These are phyloP conservation scores for Ceratorhiza oryzae-sativae DNA, from an alignment of 1,284 basidiomycete genomes.

Conservation along the genomic window DNA sequence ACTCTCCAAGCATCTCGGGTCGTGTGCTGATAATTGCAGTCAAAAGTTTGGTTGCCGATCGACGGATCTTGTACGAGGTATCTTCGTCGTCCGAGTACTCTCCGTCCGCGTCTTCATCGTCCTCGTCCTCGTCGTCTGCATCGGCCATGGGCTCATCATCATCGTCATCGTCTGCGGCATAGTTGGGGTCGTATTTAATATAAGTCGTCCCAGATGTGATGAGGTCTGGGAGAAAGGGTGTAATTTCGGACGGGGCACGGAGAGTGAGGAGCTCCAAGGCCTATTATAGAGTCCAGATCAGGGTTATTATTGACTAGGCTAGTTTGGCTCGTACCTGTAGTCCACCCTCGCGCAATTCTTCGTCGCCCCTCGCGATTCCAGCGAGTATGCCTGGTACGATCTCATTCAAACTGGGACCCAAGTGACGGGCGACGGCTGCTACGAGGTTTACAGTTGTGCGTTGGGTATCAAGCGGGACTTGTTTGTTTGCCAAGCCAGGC, in stretches of 20 bases:
- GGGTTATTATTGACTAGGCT: too few relatives aligned
- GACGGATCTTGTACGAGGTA: conserved; percentile 97
- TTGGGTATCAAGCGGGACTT: conserved; percentile 65
- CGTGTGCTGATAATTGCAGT: conserved; percentile 86
- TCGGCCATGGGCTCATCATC: conserved; percentile 87
- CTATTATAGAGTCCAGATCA: conserved; percentile 51
- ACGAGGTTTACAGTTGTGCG: conserved; percentile 81
- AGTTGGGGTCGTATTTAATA: conserved; percentile 97
- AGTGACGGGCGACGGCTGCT: conserved; percentile 75
- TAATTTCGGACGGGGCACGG: conserved; percentile 82
- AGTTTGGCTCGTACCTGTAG: too few relatives aligned
- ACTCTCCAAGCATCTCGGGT: conserved; percentile 78
- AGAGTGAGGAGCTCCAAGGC: conserved; percentile 85
- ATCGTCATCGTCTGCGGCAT: conserved; percentile 76
- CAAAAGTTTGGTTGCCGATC: conserved; percentile 90
- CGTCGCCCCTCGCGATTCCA: conserved; percentile 73
- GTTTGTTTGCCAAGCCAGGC: conserved; percentile 64
- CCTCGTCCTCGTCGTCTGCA: conserved; percentile 75
- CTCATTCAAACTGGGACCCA: conserved; percentile 64
- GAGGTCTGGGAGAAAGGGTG: conserved; percentile 72
- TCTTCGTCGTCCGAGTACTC: conserved; percentile 97
- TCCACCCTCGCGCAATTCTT: conserved; percentile 78
- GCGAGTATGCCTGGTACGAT: conserved; percentile 74
- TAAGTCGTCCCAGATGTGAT: conserved; percentile 74
- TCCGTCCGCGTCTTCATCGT: conserved; percentile 82